Conservation (phyloP, 345 rosid genomes). For the Murraya koenigii region DNA sequence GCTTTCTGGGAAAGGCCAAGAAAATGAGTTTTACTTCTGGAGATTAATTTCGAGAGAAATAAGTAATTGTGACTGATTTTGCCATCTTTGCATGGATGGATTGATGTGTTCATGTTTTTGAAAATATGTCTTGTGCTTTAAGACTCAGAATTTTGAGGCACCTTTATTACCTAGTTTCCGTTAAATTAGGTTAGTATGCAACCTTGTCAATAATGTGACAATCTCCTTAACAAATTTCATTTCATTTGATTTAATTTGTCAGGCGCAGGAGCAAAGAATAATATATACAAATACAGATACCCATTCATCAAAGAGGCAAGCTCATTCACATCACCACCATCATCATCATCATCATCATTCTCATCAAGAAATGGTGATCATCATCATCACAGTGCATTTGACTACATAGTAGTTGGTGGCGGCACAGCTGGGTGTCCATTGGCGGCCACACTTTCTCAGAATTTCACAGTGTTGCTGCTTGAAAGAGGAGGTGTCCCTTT, state of each 20-base stretch:
- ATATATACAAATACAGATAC: conserved; percentile 41
- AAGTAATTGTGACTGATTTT: too few relatives aligned
- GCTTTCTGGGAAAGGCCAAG: too few relatives aligned
- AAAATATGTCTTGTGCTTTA: background rate
- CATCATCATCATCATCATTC: conserved; percentile 52
- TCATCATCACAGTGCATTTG: conserved; percentile 28
- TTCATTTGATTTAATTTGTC: background rate
- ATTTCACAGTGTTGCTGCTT: conserved; percentile 72
- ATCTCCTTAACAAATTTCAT: background rate
- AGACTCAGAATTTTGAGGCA: background rate
- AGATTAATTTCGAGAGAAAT: too few relatives aligned
- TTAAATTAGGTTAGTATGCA: too few relatives aligned
- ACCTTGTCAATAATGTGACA: background rate
- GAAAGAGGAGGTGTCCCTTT: conserved; percentile 99
- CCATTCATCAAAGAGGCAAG: conserved; percentile 85
- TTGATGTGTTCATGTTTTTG: background rate
- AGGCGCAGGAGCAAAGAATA: conserved; percentile 20
- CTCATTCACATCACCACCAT: conserved; percentile 46
- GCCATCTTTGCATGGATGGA: too few relatives aligned
- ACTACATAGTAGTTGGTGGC: conserved; percentile 89
- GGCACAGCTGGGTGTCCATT: conserved; percentile 98
- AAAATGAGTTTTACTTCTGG: too few relatives aligned
- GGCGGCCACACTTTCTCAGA: conserved; percentile 81
- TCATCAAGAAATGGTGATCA: conserved; percentile 44
- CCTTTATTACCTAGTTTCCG: background rate